phyloP scores from a whole-genome alignment of 202 grass and related monocot genomes.

The Tripidium arundinaceum region DNA sequence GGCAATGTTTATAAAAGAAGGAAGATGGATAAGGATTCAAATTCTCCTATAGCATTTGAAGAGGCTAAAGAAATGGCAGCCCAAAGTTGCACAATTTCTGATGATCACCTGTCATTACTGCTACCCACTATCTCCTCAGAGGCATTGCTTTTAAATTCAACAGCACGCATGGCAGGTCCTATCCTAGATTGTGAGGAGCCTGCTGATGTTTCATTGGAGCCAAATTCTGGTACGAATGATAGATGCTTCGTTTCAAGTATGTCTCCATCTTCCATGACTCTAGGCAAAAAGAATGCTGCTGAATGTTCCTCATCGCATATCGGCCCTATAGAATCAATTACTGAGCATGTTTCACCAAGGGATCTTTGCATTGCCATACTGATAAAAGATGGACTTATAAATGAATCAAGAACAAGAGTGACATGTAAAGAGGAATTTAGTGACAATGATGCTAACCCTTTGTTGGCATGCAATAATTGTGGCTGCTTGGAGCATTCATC shows the following conservation, averaged over 20 bases:
- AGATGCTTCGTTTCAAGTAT: constrained; percentile 36
- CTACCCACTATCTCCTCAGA: constrained; percentile 8
- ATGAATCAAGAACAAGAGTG: constrained; percentile 22
- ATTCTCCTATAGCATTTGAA: constrained; percentile 38
- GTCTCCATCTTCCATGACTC: constrained; percentile 19
- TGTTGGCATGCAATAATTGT: constrained; percentile 67
- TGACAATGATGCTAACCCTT: constrained; percentile 42
- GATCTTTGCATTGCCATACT: constrained; percentile 75
- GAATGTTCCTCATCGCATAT: constrained; percentile 55
- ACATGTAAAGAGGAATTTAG: constrained; percentile 13
- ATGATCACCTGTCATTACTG: constrained; percentile 32
- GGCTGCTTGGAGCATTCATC: constrained; percentile 43
- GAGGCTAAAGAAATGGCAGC: constrained; percentile 22
- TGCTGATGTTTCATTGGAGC: constrained; percentile 33
- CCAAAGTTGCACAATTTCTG: constrained; percentile 30
- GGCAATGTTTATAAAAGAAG: constrained; percentile 55
- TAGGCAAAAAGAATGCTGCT: constrained; percentile 36
- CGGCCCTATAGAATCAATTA: constrained; percentile 25
- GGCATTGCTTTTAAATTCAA: constrained; percentile 32
- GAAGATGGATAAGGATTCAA: constrained; percentile 55
- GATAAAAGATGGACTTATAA: constrained; percentile 51
- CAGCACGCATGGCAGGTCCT: background rate
- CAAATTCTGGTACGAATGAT: constrained; percentile 26
- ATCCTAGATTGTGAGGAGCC: constrained; percentile 27
- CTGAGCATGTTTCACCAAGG: constrained; percentile 51